Conservation (phyloP, 2,329 filamentous ascomycete species). For the Penicillium crustosum region DNA sequence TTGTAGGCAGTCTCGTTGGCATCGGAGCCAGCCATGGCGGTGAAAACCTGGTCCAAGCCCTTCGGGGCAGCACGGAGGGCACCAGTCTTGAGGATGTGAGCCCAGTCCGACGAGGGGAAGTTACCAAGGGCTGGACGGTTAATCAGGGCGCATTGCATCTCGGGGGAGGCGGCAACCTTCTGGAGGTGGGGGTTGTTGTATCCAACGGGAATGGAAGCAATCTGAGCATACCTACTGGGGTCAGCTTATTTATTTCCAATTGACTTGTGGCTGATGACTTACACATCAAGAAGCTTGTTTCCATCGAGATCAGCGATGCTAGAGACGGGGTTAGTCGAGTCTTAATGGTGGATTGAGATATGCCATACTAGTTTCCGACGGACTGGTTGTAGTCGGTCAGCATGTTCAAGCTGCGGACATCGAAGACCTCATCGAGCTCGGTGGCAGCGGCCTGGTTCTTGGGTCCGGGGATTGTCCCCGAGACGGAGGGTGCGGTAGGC, state of each 20-base stretch:
- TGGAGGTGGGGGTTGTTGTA: constrained; percentile 84
- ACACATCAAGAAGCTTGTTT: constrained; percentile 54
- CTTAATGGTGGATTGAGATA: not conserved
- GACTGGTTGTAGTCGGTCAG: constrained; percentile 72
- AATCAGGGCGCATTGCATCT: constrained; percentile 78
- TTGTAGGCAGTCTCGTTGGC: constrained; percentile 96
- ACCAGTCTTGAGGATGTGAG: constrained; percentile 69
- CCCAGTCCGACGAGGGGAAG: constrained; percentile 86
- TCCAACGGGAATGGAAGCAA: constrained; percentile 86
- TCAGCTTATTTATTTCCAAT: not conserved
- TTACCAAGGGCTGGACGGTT: constrained; percentile 88
- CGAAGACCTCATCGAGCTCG: constrained; percentile 75
- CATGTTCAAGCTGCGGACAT: constrained; percentile 84
- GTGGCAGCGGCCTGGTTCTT: constrained; percentile 67
- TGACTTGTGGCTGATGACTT: constrained; percentile 23
- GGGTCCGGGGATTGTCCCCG: constrained; percentile 70
- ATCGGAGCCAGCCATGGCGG: constrained; percentile 82
- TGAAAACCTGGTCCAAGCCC: constrained; percentile 78
- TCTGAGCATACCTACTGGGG: constrained; percentile 67
- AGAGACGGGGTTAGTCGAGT: constrained; percentile 20
- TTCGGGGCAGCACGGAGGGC: constrained; percentile 75
- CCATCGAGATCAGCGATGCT: constrained; percentile 53
- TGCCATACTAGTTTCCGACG: constrained; percentile 69
- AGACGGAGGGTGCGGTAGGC: constrained; percentile 55
- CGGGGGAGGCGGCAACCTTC: constrained; percentile 68